Evolutionary conservation across 1,139 yeast genomes (phyloP).

Genomic region (Candida neerlandica): DNA sequence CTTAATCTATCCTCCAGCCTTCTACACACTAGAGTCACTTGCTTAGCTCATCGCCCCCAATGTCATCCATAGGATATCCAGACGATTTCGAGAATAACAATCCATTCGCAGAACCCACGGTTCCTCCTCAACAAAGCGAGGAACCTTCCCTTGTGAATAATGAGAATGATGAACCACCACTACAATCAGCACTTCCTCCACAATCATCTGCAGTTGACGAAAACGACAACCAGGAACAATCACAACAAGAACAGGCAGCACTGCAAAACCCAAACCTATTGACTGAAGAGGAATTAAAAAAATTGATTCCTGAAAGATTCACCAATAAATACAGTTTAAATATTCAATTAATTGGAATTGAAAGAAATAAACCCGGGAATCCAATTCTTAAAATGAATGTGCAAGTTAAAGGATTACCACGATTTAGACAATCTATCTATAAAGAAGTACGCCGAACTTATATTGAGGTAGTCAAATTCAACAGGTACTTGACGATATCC

Average conservation of each 20-base stretch:
- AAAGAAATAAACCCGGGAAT: conserved; percentile 44
- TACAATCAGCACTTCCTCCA: conserved; percentile 1
- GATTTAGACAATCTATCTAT: conserved; percentile 71
- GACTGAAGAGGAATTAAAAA: conserved; percentile 42
- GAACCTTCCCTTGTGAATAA: conserved; percentile 2
- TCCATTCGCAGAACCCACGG: conserved; percentile 52
- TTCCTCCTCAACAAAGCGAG: not conserved
- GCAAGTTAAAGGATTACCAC: conserved; percentile 58
- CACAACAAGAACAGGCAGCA: conserved; percentile 5
- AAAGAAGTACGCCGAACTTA: conserved; percentile 81
- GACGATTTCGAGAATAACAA: conserved; percentile 69
- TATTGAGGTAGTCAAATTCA: conserved; percentile 74
- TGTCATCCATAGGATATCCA: conserved; percentile 63
- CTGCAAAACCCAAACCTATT: conserved; percentile 7
- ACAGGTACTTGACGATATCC: conserved; percentile 75
- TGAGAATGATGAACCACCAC: conserved; percentile 9
- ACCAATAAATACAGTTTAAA: conserved; percentile 34
- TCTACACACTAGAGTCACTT: not conserved
- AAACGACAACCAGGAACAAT: not conserved
- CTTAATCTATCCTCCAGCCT: not conserved
- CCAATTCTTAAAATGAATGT: conserved; percentile 50
- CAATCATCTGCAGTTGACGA: not conserved
- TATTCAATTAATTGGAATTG: conserved; percentile 36
- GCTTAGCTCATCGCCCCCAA: conserved; percentile 15
- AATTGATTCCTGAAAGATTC: conserved; percentile 55